phyloP scores from a whole-genome alignment of 192 early-diverging fungal species.

The Coemansia sp. region DNA sequence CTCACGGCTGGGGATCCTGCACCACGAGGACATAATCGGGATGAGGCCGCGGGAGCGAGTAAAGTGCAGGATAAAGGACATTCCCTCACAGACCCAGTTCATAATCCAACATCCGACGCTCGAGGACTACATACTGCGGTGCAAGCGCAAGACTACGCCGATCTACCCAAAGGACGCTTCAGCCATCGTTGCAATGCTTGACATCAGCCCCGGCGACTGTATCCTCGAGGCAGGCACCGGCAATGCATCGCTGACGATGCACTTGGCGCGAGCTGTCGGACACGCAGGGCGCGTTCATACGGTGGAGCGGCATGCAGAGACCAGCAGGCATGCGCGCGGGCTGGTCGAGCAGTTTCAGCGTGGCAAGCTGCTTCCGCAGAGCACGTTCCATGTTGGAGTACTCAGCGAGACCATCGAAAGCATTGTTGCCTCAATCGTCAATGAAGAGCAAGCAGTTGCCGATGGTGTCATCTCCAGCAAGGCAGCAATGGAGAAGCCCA shows the following conservation, averaged over 20 bases:
- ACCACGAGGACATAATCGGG: constrained; percentile 35
- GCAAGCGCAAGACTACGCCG: constrained; percentile 45
- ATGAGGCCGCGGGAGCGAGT: constrained; percentile 21
- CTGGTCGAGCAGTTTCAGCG: constrained; percentile 57
- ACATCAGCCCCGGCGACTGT: constrained; percentile 58
- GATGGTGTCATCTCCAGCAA: background rate
- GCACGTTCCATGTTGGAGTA: constrained; percentile 52
- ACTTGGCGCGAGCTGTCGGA: constrained; percentile 61
- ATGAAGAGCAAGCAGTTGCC: background rate
- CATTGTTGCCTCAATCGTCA: background rate
- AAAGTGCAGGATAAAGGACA: background rate
- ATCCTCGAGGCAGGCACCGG: constrained; percentile 72
- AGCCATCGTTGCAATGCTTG: constrained; percentile 56
- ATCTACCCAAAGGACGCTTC: constrained; percentile 72
- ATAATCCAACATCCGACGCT: constrained; percentile 46
- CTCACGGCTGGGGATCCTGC: constrained; percentile 21
- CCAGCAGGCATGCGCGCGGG: constrained; percentile 53
- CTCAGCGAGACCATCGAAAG: constrained; percentile 19
- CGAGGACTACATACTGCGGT: constrained; percentile 28
- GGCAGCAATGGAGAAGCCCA: background rate
- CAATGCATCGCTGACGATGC: constrained; percentile 65
- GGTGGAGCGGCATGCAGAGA: constrained; percentile 56
- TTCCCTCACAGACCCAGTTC: background rate
- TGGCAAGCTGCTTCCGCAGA: constrained; percentile 49
- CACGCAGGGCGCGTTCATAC: constrained; percentile 53